These are phyloP conservation scores for Pseudognaphalium luteoalbum DNA, from an alignment of 129 eudicot genomes.

Conservation along the genomic window DNA sequence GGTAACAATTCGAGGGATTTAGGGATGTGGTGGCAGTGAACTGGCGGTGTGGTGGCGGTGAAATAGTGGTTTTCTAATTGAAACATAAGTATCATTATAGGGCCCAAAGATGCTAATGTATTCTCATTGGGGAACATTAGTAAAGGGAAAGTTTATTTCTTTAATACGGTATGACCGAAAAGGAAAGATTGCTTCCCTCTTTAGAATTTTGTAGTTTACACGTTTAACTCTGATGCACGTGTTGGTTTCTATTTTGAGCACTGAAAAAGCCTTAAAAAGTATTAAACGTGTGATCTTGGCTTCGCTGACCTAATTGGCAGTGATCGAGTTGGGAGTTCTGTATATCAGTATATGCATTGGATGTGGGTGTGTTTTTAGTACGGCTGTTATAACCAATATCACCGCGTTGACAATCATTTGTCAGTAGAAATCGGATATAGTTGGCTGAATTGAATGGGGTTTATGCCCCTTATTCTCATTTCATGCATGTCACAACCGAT, in stretches of 20 bases:
- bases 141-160: conserved; percentile 26
- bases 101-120: conserved; percentile 18
- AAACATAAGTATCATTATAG: conserved; percentile 26
- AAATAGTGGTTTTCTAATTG: not conserved
- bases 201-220: conserved; percentile 20
- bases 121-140: conserved; percentile 31
- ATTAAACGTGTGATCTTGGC: not conserved
- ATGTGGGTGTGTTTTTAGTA: not conserved
- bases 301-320: not conserved
- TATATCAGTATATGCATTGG: not conserved
- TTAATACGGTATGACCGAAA: conserved; percentile 30
- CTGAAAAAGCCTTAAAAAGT: not conserved
- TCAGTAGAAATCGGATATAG: not conserved
- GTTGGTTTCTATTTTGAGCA: not conserved
- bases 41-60: not conserved
- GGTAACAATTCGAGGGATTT: not conserved
- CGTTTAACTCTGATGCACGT: not conserved
- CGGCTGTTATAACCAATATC: not conserved
- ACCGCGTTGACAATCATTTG: too few species aligned
- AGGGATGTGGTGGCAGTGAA: not conserved
- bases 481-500: not conserved
- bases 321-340: not conserved
- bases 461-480: not conserved
- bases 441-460: not conserved
- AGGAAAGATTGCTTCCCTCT: conserved; percentile 26